Evolutionary conservation across 1,284 basidiomycete species (phyloP).

Genomic region (Puccinia novopanici): DNA sequence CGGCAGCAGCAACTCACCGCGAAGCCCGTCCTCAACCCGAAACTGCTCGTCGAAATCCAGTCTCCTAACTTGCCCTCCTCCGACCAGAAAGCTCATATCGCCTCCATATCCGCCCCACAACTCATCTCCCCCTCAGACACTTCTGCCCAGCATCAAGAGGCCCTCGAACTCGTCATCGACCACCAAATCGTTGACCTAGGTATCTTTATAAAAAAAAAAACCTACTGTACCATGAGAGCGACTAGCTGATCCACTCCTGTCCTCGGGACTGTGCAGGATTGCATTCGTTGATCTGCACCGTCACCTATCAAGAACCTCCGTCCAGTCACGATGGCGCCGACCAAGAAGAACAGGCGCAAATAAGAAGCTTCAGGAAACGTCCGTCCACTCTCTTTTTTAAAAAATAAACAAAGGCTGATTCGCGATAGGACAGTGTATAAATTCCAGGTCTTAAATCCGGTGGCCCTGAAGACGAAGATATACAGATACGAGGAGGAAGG

Average conservation of each 20-base stretch:
- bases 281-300: conserved; percentile 23
- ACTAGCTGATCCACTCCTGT: no score
- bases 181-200: conserved; percentile 26
- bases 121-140: neutral
- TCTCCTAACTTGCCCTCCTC: neutral
- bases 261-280: neutral
- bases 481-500: neutral
- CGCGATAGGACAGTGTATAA: neutral
- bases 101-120: neutral
- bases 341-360: neutral
- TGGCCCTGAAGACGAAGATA: conserved; percentile 18
- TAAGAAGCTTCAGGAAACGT: conserved; percentile 31
- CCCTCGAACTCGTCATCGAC: conserved; percentile 10
- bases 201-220: neutral
- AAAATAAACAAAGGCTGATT: neutral
- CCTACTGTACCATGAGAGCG: no score
- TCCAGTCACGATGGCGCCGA: neutral
- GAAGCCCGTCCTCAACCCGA: neutral
- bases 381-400: neutral
- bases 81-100: neutral
- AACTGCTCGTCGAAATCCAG: conserved; percentile 16
- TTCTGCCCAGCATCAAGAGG: neutral
- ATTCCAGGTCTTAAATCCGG: conserved; percentile 18
- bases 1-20: neutral
- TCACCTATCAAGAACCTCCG: conserved; percentile 9